Conservation (phyloP, 495 filamentous ascomycete genomes). For the Aspergillus taichungensis region DNA sequence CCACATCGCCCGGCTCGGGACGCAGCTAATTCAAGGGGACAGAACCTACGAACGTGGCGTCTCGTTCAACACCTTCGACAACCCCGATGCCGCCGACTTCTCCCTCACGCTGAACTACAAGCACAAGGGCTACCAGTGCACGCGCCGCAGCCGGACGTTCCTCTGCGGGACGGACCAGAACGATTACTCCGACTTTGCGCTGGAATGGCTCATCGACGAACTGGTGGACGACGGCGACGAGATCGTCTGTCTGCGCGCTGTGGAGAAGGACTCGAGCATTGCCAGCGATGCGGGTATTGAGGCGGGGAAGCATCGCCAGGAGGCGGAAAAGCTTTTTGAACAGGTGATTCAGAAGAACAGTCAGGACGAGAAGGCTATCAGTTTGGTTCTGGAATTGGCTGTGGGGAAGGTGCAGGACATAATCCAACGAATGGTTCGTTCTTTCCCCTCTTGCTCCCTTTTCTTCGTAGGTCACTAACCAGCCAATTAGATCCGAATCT, state of each 20-base stretch:
- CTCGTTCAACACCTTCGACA: conserved; percentile 90
- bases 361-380: conserved; percentile 71
- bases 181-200: conserved; percentile 88
- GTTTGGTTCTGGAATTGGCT: conserved; percentile 78
- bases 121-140: conserved; percentile 82
- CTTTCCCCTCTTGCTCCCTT: background rate
- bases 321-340: conserved; percentile 68
- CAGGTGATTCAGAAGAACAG: conserved; percentile 77
- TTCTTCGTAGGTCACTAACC: conserved; percentile 9
- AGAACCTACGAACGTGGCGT: conserved; percentile 53
- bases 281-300: conserved; percentile 59
- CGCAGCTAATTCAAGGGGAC: background rate
- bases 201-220: conserved; percentile 91
- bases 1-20: background rate
- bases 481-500: conserved; percentile 67
- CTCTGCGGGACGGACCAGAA: conserved; percentile 92
- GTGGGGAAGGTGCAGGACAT: conserved; percentile 88
- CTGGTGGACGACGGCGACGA: conserved; percentile 96
- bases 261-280: conserved; percentile 77
- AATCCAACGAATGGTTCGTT: conserved; percentile 82
- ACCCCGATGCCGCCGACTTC: conserved; percentile 68
- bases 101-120: conserved; percentile 81
- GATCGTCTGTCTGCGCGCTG: conserved; percentile 84
- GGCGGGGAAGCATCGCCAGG: conserved; percentile 65
- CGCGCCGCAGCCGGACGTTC: conserved; percentile 79